Base-by-base conservation (phyloP, 805 yeast genomes). In the Jamesozyma spencerorum region DNA sequence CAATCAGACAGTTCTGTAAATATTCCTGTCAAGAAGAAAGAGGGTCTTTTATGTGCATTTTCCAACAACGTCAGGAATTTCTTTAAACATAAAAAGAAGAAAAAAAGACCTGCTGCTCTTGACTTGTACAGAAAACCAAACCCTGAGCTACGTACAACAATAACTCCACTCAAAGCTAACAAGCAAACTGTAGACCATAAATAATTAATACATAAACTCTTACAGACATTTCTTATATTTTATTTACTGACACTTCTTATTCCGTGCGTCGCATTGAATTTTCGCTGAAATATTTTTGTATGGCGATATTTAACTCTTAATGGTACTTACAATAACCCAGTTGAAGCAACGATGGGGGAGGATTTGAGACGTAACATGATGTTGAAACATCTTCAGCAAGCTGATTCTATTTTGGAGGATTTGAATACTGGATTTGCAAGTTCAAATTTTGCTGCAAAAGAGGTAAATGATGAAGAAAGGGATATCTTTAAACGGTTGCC, bases 261-360 rank as follows among this genome's bases (percentile, higher is more conserved):
- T 29, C 37, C 15, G 24, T 12, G 6, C 26, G 26, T 22, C 26
- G 26, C 26, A 7, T 22, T 22, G 26, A 6, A 10, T 22, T 7
- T 22, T 22, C n/a, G n/a, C n/a, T n/a, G n/a, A n/a, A n/a, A n/a
- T n/a, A n/a, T n/a, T n/a, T n/a, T n/a, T n/a, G n/a, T n/a, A n/a
- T n/a, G n/a, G n/a, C n/a, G n/a, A n/a, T n/a, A n/a, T n/a, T n/a
- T n/a, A n/a, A n/a, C n/a, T n/a, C n/a, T n/a, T n/a, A n/a, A n/a
- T n/a, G n/a, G n/a, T n/a, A n/a, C n/a, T n/a, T n/a, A n/a, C n/a
- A n/a, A n/a, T n/a, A n/a, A n/a, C n/a, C n/a, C n/a, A n/a, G n/a
- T n/a, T n/a, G n/a, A n/a, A n/a, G n/a, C 33, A 18, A 6, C 17
- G 13, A 55, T 55, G 60, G 43, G 38, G 26, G 50, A 46, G 20